These are phyloP conservation scores for Aspergillus sclerotiicarbonarius DNA, from an alignment of 495 filamentous ascomycete species.

Conservation along the genomic window DNA sequence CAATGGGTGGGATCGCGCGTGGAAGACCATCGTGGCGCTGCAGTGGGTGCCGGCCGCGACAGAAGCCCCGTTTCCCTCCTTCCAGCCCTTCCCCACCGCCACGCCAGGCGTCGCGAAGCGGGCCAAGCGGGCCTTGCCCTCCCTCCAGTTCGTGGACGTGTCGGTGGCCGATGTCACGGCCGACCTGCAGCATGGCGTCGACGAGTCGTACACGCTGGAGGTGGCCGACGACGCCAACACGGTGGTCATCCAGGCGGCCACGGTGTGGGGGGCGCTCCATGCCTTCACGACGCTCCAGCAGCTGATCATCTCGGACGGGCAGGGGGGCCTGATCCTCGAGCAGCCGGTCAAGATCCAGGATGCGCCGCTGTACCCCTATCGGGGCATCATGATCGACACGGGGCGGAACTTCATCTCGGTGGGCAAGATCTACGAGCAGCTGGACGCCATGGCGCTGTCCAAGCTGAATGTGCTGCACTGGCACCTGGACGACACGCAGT, in stretches of 20 bases:
- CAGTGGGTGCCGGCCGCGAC: conserved; percentile 53
- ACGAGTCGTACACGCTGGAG: conserved; percentile 58
- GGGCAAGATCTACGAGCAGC: conserved; percentile 49
- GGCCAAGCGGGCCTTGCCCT: conserved; percentile 31
- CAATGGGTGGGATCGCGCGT: conserved; percentile 49
- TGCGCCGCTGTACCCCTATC: conserved; percentile 47
- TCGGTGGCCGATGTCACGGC: conserved; percentile 39
- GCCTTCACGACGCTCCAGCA: conserved; percentile 60
- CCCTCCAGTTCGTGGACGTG: conserved; percentile 36
- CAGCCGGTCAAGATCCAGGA: conserved; percentile 49
- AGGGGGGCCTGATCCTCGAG: conserved; percentile 47
- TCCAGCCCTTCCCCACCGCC: conserved; percentile 45
- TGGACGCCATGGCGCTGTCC: conserved; percentile 51
- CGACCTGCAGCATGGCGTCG: conserved; percentile 51
- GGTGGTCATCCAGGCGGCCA: conserved; percentile 47
- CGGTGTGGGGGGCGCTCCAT: conserved; percentile 55
- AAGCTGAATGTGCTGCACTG: conserved; percentile 55
- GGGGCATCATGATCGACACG: conserved; percentile 52
- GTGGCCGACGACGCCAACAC: conserved; percentile 30
- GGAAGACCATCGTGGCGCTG: conserved; percentile 41
- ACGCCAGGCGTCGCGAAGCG: conserved; percentile 25
- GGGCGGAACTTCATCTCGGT: conserved; percentile 50
- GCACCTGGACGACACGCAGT: conserved; percentile 52
- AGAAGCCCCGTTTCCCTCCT: conserved; percentile 48
- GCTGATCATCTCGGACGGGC: conserved; percentile 47